Evolutionary conservation across 345 rosid species (phyloP).

Genomic region (Psidium friedrichsthalianum): DNA sequence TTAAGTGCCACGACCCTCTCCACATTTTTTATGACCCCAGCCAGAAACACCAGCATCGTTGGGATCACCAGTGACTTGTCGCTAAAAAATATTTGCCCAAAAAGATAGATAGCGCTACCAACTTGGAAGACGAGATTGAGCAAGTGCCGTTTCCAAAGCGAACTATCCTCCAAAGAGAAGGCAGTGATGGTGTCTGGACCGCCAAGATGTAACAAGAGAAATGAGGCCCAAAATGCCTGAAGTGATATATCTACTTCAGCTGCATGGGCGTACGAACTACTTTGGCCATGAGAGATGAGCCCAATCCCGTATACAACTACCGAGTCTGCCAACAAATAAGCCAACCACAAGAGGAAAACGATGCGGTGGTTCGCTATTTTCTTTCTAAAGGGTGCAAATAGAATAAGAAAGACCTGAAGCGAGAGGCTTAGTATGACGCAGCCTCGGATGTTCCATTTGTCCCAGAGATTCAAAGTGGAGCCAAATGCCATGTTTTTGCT

Average conservation of each 20-base stretch:
- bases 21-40: background rate
- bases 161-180: background rate
- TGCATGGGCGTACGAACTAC: rapidly evolving
- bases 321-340: background rate
- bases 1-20: background rate
- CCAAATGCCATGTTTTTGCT: background rate
- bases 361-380: rapidly evolving
- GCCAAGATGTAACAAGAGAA: background rate
- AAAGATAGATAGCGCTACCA: background rate
- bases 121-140: background rate
- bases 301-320: background rate
- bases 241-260: rapidly evolving
- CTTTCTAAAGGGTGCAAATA: background rate
- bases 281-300: background rate
- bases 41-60: background rate
- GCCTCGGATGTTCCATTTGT: background rate
- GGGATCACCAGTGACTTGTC: background rate
- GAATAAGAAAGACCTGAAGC: background rate
- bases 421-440: rapidly evolving
- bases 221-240: background rate
- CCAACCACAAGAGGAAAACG: background rate
- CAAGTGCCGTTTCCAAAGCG: rapidly evolving
- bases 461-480: background rate
- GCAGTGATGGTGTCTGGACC: background rate
- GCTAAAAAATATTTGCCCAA: rapidly evolving